Percentiles rank a stretch among this genome's conserved stretches.
phyloP scores from a whole-genome alignment of 768 basidiomycete genomes.

The Phanerochaete sordida region DNA sequence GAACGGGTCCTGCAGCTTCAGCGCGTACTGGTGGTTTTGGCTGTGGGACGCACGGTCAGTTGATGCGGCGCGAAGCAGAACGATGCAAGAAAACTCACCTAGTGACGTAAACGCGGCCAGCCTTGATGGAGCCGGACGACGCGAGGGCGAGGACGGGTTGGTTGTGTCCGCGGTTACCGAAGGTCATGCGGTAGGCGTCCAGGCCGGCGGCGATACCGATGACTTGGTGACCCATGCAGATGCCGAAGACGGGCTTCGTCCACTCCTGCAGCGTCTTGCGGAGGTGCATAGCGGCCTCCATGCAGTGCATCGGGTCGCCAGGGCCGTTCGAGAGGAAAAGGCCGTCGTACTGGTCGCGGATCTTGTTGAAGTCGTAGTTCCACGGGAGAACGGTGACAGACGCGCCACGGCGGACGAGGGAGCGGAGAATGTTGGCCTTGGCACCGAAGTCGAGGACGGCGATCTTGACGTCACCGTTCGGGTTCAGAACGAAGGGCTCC shows the following conservation, averaged over 20 bases:
- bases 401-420: slow-evolving; percentile 87
- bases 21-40: slow-evolving; percentile 99
- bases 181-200: slow-evolving; percentile 97
- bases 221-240: slow-evolving; percentile 99
- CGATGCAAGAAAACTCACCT: background rate
- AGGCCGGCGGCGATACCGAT: slow-evolving; percentile 97
- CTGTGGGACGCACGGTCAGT: slow-evolving; percentile 30
- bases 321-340: slow-evolving; percentile 97
- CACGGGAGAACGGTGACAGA: slow-evolving; percentile 95
- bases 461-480: slow-evolving; percentile 82
- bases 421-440: slow-evolving; percentile 95
- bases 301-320: slow-evolving; percentile 88
- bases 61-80: background rate
- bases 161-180: slow-evolving; percentile 99
- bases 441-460: slow-evolving; percentile 97
- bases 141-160: slow-evolving; percentile 96
- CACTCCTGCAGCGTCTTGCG: slow-evolving; percentile 83
- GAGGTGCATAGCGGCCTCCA: slow-evolving; percentile 78
- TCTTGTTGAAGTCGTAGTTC: slow-evolving; percentile 93
- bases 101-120: slow-evolving; percentile 96
- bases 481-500: slow-evolving; percentile 80
- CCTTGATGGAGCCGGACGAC: slow-evolving; percentile 89
- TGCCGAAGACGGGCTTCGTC: slow-evolving; percentile 93
- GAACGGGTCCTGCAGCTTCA: slow-evolving; percentile 91
- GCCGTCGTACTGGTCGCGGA: slow-evolving; percentile 90